phyloP scores from a whole-genome alignment of 768 basidiomycete species.

The Boletus insuetus region DNA sequence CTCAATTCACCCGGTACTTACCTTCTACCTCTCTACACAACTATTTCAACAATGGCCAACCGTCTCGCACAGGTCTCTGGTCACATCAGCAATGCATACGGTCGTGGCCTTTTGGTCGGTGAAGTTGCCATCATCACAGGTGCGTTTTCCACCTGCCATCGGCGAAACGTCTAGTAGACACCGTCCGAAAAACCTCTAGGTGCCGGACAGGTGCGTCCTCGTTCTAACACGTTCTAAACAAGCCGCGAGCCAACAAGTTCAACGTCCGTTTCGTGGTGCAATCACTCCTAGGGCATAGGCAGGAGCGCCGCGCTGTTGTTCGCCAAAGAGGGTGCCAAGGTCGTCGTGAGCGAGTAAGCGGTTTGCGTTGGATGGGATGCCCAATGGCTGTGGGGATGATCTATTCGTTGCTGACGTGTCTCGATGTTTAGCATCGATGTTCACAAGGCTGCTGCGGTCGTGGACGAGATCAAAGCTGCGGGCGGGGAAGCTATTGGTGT shows the following conservation, averaged over 20 bases:
- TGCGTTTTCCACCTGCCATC: conserved; percentile 29
- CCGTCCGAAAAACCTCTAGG: conserved; percentile 38
- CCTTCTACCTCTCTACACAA: background rate
- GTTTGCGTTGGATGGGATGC: background rate
- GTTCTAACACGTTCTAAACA: background rate
- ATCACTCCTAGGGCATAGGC: conserved; percentile 64
- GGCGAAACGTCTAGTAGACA: background rate
- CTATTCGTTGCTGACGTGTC: conserved; percentile 1
- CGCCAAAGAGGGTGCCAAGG: conserved; percentile 82
- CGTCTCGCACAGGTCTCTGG: conserved; percentile 69
- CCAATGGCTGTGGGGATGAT: too few relatives aligned
- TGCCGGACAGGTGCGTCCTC: conserved; percentile 64
- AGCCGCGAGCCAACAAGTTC: background rate
- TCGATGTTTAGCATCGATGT: conserved; percentile 58
- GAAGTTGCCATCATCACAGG: conserved; percentile 88
- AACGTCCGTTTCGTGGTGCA: too few relatives aligned
- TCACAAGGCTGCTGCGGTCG: conserved; percentile 62
- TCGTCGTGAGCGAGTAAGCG: conserved; percentile 77
- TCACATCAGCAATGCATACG: conserved; percentile 54
- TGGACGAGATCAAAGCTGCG: conserved; percentile 64
- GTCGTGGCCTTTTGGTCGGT: conserved; percentile 61
- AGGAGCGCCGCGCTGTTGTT: conserved; percentile 71
- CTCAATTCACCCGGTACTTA: too few relatives aligned
- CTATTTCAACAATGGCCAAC: conserved; percentile 40
- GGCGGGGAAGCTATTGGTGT: conserved; percentile 77